phyloP scores from a whole-genome alignment of 305 asterid genomes.

The Solanum hybrid region DNA sequence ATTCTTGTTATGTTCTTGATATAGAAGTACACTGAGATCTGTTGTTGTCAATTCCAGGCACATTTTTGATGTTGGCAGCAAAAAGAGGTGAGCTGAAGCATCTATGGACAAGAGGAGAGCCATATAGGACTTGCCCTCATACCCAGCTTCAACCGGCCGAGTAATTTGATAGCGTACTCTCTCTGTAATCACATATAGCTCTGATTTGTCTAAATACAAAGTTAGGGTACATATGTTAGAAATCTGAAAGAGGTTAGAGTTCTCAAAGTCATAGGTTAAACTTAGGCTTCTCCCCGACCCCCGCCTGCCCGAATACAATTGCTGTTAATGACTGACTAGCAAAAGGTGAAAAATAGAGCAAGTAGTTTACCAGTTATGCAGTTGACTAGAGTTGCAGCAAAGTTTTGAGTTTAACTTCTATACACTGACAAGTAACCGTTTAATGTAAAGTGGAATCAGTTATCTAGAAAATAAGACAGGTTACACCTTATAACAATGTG shows the following conservation, averaged over 20 bases:
- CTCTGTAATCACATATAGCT: constrained; percentile 3
- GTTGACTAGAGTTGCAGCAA: not conserved
- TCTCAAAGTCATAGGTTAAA: not conserved
- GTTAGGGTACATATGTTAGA: constrained; percentile 5
- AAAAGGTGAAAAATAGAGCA: not conserved
- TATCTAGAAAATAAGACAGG: not conserved
- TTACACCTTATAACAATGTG: not conserved
- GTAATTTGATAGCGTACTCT: constrained; percentile 1
- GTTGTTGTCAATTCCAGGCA: constrained; percentile 16
- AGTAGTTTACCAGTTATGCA: not conserved
- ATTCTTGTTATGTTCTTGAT: not conserved
- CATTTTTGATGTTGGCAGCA: constrained; percentile 25
- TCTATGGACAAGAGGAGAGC: constrained; percentile 40
- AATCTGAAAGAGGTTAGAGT: not conserved
- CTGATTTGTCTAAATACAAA: not conserved
- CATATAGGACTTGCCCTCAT: constrained; percentile 36
- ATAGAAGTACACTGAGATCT: not conserved
- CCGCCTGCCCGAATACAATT: not conserved
- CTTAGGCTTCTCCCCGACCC: not conserved
- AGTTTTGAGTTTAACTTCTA: not conserved
- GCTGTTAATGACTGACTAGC: not conserved
- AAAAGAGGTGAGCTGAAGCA: constrained; percentile 32
- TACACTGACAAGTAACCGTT: not conserved
- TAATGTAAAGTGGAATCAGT: not conserved
- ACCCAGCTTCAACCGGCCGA: constrained; percentile 23